Base-by-base conservation (phyloP, 371 early-diverging fungal genomes). In the Dentiscutata heterogama region DNA sequence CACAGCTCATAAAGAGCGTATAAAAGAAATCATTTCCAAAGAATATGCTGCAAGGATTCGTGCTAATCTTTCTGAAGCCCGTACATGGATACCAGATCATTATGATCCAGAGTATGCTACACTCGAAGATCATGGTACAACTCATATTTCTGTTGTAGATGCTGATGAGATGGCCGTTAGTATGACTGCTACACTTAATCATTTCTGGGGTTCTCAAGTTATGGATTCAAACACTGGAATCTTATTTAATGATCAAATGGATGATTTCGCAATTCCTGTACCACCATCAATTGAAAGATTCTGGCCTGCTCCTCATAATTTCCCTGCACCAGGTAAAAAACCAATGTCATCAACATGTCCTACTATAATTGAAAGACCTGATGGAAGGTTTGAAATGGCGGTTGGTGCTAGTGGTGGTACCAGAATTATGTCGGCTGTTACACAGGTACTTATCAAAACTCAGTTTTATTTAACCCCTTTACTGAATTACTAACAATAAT, bases 201-300 rank as follows among this genome's bases (percentile, higher is more conserved):
- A 98, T 20, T 84, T 94, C 25, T 99, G 99, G 90, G 99, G 99
- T 1, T 94, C 98, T 4, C 94, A 94, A 56, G 83, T 99, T 22
- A 92, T 99, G 94, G 98, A 99, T 86, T 92, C 92, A 2, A 87
- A 82, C 20, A 97, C 99, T 0, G 99, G 99, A n/a, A 91, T 99
- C 39, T 94, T 99, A 53, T 89, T 99, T 53, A 99, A 99, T 88
- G 93, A 99, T 85, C 93, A 99, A 84, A 98, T 99, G 95, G 99
- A 99, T 86, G 99, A 99, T 84, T 99, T 99, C 85, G 94, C 95
- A 68, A 96, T 96, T 31, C 97, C 97, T 46, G 94, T 94, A 60
- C 84, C 86, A 18, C 90, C 95, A 18, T 97, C 99, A 84, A 86
- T 88, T 16, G 97, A 97, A 90, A 97, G 96, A 14, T 88, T 98